These are phyloP conservation scores for Phaseolus coccineus DNA, from an alignment of 331 rosid species.

Conservation along the genomic window DNA sequence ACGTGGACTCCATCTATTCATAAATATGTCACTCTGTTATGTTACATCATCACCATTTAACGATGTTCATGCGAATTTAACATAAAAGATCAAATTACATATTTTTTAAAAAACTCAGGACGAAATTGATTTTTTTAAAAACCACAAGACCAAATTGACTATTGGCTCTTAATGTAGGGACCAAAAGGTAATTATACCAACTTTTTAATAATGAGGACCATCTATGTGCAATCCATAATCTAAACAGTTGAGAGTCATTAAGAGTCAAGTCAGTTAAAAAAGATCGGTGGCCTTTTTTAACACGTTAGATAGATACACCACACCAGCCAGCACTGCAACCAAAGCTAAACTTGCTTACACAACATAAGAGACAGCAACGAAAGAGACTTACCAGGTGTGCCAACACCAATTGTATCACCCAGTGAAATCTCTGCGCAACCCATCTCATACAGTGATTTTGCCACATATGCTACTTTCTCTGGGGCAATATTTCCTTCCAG, in stretches of 20 bases:
- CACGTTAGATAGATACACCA: conserved; percentile 24
- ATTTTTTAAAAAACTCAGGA: too few relatives aligned
- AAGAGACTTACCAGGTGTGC: conserved; percentile 81
- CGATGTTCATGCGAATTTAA: too few relatives aligned
- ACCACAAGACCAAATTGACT: too few relatives aligned
- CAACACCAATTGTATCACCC: conserved; percentile 96
- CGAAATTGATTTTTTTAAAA: too few relatives aligned
- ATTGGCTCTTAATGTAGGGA: too few relatives aligned
- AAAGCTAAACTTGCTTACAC: conserved; percentile 13
- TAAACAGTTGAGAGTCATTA: conserved; percentile 19
- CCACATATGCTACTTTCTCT: conserved; percentile 79
- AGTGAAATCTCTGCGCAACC: conserved; percentile 94
- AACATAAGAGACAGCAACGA: conserved; percentile 7
- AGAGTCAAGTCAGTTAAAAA: conserved; percentile 11
- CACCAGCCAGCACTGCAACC: conserved; percentile 17
- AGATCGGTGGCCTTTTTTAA: conserved; percentile 34
- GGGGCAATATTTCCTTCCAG: conserved; percentile 83
- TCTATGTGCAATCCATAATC: conserved; percentile 14
- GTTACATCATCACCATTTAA: too few relatives aligned
- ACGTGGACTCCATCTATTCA: too few relatives aligned
- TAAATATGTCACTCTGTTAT: too few relatives aligned
- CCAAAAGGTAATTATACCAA: too few relatives aligned
- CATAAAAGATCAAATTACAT: too few relatives aligned
- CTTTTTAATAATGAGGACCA: neutral
- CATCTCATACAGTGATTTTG: conserved; percentile 79